Conservation (phyloP, 1,139 yeast genomes). For the Geotrichum europaeum region DNA sequence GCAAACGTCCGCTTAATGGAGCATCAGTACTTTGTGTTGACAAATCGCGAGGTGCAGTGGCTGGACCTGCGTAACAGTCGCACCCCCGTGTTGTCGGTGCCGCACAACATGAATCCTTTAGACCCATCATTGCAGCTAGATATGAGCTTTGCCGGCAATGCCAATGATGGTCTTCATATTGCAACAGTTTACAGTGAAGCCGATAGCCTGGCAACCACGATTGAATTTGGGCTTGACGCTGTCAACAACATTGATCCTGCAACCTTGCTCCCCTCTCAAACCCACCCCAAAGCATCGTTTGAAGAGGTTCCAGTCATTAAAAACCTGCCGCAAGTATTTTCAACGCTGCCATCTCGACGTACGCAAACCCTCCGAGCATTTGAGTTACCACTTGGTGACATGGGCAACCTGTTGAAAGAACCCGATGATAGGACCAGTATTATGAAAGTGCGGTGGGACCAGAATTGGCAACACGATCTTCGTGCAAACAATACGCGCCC, state of each 20-base stretch:
- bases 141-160: conserved; percentile 28
- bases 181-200: conserved; percentile 14
- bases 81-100: conserved; percentile 56
- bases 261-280: neutral
- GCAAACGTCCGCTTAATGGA: conserved; percentile 7
- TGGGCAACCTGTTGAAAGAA: neutral
- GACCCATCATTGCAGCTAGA: conserved; percentile 53
- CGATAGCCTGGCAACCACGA: conserved; percentile 3
- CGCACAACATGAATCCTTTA: conserved; percentile 50
- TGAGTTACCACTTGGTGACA: conserved; percentile 3
- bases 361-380: conserved; percentile 13
- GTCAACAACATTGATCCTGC: neutral
- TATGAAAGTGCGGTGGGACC: neutral
- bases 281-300: neutral
- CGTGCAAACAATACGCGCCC: neutral
- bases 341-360: conserved; percentile 7
- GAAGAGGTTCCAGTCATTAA: conserved; percentile 4
- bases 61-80: conserved; percentile 24
- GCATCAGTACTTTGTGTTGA: conserved; percentile 25
- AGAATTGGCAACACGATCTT: neutral
- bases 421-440: neutral
- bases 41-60: conserved; percentile 27
- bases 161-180: conserved; percentile 11
- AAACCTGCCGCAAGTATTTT: conserved; percentile 4
- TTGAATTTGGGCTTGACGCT: conserved; percentile 12